Evolutionary conservation across 306 rosid species (phyloP).

Genomic region (Coriaria nepalensis): DNA sequence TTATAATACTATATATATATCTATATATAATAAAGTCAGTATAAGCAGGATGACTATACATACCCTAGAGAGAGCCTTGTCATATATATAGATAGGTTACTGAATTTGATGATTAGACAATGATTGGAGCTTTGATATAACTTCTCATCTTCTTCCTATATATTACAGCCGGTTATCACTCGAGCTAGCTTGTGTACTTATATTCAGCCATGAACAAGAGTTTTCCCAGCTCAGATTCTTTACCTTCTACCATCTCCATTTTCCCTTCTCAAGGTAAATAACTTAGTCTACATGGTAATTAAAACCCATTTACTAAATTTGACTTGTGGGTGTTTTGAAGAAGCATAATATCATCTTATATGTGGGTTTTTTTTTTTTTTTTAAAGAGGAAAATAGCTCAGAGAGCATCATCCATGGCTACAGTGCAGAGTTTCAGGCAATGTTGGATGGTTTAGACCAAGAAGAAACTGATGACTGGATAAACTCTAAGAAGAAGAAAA

Average conservation of each 20-base stretch:
- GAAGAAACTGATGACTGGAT: conserved; percentile 34
- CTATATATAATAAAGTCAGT: too few species aligned
- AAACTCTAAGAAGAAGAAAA: conserved; percentile 37
- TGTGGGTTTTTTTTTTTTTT: not conserved
- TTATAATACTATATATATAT: too few species aligned
- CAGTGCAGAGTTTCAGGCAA: conserved; percentile 61
- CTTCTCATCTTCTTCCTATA: too few species aligned
- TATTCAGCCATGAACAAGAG: conserved; percentile 30
- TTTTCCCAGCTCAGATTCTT: conserved; percentile 26
- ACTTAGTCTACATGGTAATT: not conserved
- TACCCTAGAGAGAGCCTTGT: too few species aligned
- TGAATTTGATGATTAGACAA: too few species aligned
- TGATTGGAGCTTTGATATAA: too few species aligned
- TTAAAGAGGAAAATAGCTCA: conserved; percentile 15
- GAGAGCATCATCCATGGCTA: conserved; percentile 19
- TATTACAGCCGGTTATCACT: too few species aligned
- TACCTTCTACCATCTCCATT: conserved; percentile 26
- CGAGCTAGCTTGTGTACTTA: too few species aligned
- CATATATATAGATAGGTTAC: too few species aligned
- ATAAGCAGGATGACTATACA: too few species aligned
- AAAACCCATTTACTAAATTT: not conserved
- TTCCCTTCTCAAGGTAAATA: conserved; percentile 40
- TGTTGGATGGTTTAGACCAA: conserved; percentile 50
- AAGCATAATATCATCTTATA: not conserved
- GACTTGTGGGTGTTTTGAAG: not conserved